phyloP scores from a whole-genome alignment of 2,329 filamentous ascomycete genomes.

The Botrytis tulipae region DNA sequence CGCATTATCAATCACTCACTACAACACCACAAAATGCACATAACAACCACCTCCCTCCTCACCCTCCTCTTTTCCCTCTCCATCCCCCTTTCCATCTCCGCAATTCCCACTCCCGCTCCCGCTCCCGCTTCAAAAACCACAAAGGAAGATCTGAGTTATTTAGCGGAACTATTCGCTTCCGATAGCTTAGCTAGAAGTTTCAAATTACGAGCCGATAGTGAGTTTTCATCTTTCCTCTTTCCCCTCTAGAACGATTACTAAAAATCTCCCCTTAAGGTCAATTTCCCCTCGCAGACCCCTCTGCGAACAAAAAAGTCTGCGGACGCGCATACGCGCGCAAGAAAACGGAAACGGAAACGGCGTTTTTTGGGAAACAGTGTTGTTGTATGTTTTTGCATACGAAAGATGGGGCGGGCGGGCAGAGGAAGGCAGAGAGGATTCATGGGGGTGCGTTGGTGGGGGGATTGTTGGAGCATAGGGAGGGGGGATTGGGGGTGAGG shows the following conservation, averaged over 20 bases:
- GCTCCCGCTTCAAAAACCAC: constrained; percentile 2
- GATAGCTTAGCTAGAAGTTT: neutral
- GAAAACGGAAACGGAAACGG: no score
- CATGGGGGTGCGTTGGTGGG: neutral
- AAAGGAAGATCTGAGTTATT: neutral
- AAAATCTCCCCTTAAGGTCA: neutral
- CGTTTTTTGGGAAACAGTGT: neutral
- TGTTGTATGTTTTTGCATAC: constrained; percentile 9
- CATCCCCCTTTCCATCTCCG: neutral
- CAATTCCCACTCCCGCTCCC: constrained; percentile 1
- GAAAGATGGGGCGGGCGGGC: neutral
- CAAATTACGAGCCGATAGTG: constrained; percentile 2
- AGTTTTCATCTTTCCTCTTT: neutral
- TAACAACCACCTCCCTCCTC: constrained; percentile 34
- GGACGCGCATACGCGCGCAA: neutral
- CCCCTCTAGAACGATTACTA: neutral
- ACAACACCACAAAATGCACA: constrained; percentile 40
- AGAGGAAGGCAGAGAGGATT: neutral
- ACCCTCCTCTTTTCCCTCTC: constrained; percentile 4
- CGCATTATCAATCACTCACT: neutral
- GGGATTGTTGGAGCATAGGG: neutral
- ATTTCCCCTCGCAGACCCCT: neutral
- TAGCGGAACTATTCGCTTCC: neutral
- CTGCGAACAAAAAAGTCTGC: neutral
- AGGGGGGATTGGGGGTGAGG: neutral